Conservation (phyloP, 495 filamentous ascomycete species). For the Neurospora hispaniola region DNA sequence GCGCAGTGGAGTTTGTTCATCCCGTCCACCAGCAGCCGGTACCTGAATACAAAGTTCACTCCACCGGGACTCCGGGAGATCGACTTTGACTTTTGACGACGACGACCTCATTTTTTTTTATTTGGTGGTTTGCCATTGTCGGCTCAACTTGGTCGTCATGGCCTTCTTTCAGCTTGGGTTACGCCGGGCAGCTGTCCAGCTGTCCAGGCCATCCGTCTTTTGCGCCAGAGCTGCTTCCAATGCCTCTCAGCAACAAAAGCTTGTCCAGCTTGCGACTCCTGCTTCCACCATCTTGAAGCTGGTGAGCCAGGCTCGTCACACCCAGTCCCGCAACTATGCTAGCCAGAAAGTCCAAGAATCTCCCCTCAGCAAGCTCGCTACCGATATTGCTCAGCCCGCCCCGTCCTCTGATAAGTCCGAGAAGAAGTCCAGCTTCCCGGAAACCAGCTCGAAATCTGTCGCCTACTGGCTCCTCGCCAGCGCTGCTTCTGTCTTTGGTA, state of each 20-base stretch:
- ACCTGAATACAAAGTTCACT: neutral
- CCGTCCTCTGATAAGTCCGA: neutral
- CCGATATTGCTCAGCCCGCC: constrained; percentile 6
- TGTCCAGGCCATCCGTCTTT: constrained; percentile 46
- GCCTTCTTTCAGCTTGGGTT: constrained; percentile 39
- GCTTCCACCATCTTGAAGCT: constrained; percentile 8
- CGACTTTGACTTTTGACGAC: too few species aligned
- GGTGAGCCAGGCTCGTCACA: neutral
- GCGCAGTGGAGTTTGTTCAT: neutral
- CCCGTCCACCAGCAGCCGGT: neutral
- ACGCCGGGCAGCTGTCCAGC: constrained; percentile 39
- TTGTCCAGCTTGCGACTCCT: constrained; percentile 6
- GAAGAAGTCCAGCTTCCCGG: constrained; percentile 48
- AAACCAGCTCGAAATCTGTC: constrained; percentile 59
- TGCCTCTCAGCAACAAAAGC: constrained; percentile 17
- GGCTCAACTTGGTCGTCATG: constrained; percentile 24
- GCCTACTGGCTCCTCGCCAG: constrained; percentile 91
- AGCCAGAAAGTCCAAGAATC: constrained; percentile 1
- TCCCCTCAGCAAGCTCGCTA: constrained; percentile 7
- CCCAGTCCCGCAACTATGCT: constrained; percentile 2
- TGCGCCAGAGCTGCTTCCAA: constrained; percentile 34
- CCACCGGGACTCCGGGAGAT: neutral
- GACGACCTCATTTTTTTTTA: too few species aligned
- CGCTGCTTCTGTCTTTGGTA: constrained; percentile 86
- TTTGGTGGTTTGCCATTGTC: constrained; percentile 5